Percentiles rank a stretch among this genome's conserved stretches.
Evolutionary conservation across 164 flowering plant genomes (phyloP).

Genomic region (Stephania yunnanensis): DNA sequence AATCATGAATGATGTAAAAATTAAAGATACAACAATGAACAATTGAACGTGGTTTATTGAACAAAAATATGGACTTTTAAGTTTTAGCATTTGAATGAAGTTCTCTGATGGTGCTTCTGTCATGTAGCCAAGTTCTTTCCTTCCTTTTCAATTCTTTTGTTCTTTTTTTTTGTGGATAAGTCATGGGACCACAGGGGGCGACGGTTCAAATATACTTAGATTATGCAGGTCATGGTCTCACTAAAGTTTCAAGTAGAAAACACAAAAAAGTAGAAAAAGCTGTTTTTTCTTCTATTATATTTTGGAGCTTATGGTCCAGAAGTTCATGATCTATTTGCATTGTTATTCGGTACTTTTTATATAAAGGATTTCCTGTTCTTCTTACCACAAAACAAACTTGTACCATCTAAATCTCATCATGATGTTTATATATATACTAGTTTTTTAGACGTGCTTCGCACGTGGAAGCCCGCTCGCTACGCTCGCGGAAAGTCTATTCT

Average conservation of each 20-base stretch:
- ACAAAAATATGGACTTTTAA: background rate
- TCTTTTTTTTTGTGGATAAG: no score
- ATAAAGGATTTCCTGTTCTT: background rate
- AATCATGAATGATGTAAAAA: background rate
- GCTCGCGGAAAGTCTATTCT: no score
- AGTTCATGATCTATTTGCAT: background rate
- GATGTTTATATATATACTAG: no score
- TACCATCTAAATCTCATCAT: no score
- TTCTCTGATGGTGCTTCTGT: background rate
- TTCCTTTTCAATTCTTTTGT: background rate
- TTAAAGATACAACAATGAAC: background rate
- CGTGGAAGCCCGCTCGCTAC: no score
- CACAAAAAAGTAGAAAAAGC: no score
- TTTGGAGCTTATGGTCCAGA: background rate
- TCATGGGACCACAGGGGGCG: background rate
- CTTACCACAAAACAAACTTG: background rate
- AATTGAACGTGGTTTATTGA: background rate
- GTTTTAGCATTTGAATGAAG: background rate
- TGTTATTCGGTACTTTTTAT: background rate
- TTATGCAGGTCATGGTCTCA: background rate
- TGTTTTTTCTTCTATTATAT: background rate
- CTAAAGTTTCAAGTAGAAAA: no score
- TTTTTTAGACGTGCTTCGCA: no score
- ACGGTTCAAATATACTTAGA: background rate
- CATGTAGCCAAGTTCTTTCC: background rate